phyloP scores from a whole-genome alignment of 805 yeast species.

The Metschnikowia continentalis region DNA sequence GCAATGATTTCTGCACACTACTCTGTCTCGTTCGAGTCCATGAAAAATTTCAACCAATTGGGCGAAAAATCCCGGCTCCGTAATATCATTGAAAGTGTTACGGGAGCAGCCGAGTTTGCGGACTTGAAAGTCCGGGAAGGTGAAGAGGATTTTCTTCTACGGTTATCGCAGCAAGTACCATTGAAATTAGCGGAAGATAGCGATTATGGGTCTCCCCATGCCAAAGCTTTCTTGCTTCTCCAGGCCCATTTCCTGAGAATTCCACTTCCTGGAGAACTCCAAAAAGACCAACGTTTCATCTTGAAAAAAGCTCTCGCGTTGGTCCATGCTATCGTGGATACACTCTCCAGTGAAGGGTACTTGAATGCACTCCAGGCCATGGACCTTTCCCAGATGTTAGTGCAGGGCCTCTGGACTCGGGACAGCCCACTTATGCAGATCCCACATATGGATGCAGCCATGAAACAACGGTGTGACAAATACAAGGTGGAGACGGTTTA shows the following conservation, averaged over 20 bases:
- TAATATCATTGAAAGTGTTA: slow-evolving; percentile 58
- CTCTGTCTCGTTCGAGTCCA: slow-evolving; percentile 59
- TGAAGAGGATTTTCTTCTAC: slow-evolving; percentile 48
- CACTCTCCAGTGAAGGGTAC: slow-evolving; percentile 74
- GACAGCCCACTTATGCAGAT: slow-evolving; percentile 78
- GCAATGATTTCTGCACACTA: slow-evolving; percentile 75
- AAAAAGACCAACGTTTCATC: slow-evolving; percentile 51
- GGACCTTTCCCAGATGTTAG: slow-evolving; percentile 85
- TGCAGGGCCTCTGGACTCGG: slow-evolving; percentile 81
- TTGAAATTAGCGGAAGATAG: slow-evolving; percentile 40
- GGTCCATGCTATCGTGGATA: slow-evolving; percentile 67
- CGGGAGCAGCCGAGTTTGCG: slow-evolving; percentile 72
- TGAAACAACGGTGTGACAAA: slow-evolving; percentile 51
- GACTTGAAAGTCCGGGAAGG: slow-evolving; percentile 54
- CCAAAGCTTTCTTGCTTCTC: slow-evolving; percentile 68
- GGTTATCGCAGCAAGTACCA: slow-evolving; percentile 59
- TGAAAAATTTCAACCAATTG: slow-evolving; percentile 57
- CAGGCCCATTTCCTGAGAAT: slow-evolving; percentile 80
- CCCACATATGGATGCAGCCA: slow-evolving; percentile 56
- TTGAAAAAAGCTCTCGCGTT: slow-evolving; percentile 48
- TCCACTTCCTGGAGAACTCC: slow-evolving; percentile 56
- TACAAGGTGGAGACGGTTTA: slow-evolving; percentile 64
- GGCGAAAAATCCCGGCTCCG: slow-evolving; percentile 54
- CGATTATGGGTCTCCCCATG: slow-evolving; percentile 49
- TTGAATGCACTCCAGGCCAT: slow-evolving; percentile 75